Percentiles rank a stretch among this genome's conserved stretches.
phyloP scores from a whole-genome alignment of 2,329 filamentous ascomycete species.

The Monosporascus sp. region DNA sequence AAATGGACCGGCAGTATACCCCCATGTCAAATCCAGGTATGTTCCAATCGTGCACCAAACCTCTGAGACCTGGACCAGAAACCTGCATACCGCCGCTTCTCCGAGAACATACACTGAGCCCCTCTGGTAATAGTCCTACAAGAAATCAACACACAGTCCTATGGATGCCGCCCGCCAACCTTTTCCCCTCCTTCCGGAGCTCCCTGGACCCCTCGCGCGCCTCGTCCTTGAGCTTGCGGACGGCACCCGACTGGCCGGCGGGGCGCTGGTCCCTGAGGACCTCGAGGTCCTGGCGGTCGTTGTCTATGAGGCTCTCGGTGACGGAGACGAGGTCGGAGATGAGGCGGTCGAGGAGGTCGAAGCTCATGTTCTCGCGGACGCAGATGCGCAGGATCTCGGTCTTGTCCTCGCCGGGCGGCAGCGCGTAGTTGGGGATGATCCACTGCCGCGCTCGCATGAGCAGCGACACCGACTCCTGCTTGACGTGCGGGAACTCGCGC shows the following conservation, averaged over 20 bases:
- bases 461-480: slow-evolving; percentile 59
- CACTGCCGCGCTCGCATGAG: slow-evolving; percentile 62
- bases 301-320: slow-evolving; percentile 55
- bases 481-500: slow-evolving; percentile 54
- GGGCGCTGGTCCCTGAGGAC: slow-evolving; percentile 32
- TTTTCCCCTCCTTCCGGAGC: slow-evolving; percentile 6
- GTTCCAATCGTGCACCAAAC: no score
- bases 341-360: slow-evolving; percentile 61
- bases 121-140: background rate
- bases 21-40: no score
- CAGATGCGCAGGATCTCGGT: slow-evolving; percentile 65
- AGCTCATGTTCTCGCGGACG: slow-evolving; percentile 60
- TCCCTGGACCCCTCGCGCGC: slow-evolving; percentile 1
- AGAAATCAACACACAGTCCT: slow-evolving; percentile 22
- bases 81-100: background rate
- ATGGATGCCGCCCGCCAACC: slow-evolving; percentile 26
- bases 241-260: slow-evolving; percentile 7
- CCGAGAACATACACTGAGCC: background rate
- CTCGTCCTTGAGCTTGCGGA: slow-evolving; percentile 2
- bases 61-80: background rate
- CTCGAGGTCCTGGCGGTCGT: slow-evolving; percentile 45
- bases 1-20: no score
- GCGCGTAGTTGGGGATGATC: slow-evolving; percentile 66
- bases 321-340: slow-evolving; percentile 55
- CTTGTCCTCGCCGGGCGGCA: slow-evolving; percentile 56